Evolutionary conservation across 768 basidiomycete genomes (phyloP), one percentile per base, ranked within the genome.

Genomic region (Cubamyces sp.): DNA sequence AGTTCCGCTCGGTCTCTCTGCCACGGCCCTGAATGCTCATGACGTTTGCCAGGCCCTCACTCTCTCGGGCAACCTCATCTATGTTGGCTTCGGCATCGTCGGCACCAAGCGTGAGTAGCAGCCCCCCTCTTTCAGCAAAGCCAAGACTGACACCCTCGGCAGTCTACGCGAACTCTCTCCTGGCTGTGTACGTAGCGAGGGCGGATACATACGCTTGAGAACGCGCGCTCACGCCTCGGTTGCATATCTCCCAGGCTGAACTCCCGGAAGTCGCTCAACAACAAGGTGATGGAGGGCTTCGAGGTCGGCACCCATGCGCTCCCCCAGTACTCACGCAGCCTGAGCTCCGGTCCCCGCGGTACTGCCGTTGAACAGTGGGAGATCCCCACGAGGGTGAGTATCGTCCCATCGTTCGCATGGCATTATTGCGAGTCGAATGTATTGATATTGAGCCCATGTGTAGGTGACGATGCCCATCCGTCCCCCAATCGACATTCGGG

Each of bases 311-410:
- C 16, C 19, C 45, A 46, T 21, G 45, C 45, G 45, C 19, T 46
- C 45, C 19, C 11, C 21, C 34, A 34, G 34, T 34, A 34, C 34
- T 34, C 34, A 34, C 34, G 34, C 34, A 34, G 34, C 34, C 34
- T 34, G 34, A 34, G 34, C 34, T 34, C 34, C 34, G 34, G 34
- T 34, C 34, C 34, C 34, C 34, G 45, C 45, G 45, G 45, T 18
- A 11, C 19, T 21, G 19, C 42, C 45, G 45, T 21, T 21, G 45
- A 46, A 46, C 45, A 46, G 45, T 46, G 45, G 45, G 45, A 46
- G 45, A 46, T 46, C 19, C 45, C 45, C 45, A 46, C 45, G 45
- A 46, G 45, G 19, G 45, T 46, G 45, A 46, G 45, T 46, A 23
- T 21, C 42, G 5, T 46, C 23, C 11, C 16, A 34, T 34, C 45